phyloP scores from a whole-genome alignment of 2,329 filamentous ascomycete species.

The Elsinoe necatrix region DNA sequence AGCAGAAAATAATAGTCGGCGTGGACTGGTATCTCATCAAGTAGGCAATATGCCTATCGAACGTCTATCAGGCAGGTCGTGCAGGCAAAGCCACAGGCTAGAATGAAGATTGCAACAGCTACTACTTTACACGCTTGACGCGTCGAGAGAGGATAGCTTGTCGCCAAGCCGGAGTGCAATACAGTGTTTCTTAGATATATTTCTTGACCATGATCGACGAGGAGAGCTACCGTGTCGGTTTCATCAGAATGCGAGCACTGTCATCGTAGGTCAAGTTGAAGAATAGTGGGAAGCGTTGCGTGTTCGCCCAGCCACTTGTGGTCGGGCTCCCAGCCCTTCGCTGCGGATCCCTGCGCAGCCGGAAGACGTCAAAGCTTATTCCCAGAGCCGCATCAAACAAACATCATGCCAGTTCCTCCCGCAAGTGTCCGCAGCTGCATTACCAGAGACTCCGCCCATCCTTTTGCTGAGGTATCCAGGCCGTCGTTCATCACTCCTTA shows the following conservation, averaged over 20 bases:
- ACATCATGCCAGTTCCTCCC: constrained; percentile 8
- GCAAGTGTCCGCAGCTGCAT: background rate
- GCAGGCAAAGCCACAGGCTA: background rate
- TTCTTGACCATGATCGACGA: constrained; percentile 56
- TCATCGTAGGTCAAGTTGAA: constrained; percentile 3
- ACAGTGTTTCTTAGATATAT: background rate
- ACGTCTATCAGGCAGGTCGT: background rate
- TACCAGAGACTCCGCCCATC: background rate
- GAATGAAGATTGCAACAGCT: background rate
- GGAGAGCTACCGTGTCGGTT: constrained; percentile 80
- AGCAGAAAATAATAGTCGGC: constrained; percentile 32
- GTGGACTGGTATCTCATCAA: constrained; percentile 34
- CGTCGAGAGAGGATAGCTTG: background rate
- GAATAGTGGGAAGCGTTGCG: constrained; percentile 6
- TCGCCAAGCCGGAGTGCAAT: background rate
- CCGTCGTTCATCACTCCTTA: background rate
- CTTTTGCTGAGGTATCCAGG: constrained; percentile 3
- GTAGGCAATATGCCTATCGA: background rate
- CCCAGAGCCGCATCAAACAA: constrained; percentile 13
- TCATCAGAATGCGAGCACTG: constrained; percentile 30
- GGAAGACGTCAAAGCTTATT: constrained; percentile 9
- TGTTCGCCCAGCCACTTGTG: constrained; percentile 10
- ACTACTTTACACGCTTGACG: constrained; percentile 4
- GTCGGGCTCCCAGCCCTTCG: background rate
- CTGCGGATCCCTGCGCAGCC: constrained; percentile 7